Percentiles rank a stretch among this genome's conserved stretches.
Evolutionary conservation across 768 basidiomycete genomes (phyloP).

Genomic region (Mycena indigotica): DNA sequence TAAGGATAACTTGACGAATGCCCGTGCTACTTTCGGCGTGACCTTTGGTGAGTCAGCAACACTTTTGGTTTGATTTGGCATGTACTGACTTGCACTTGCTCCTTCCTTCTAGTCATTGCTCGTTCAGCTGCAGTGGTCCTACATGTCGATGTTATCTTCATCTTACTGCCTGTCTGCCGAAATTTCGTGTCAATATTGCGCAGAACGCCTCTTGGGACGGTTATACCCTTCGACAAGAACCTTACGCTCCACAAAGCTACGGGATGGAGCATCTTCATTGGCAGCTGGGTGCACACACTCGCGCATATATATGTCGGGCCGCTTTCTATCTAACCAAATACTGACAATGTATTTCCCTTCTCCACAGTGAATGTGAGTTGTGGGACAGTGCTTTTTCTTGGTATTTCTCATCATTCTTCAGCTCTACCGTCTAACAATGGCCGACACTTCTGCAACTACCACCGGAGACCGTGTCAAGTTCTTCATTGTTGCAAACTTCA

Average conservation of each 20-base stretch:
- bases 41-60: slow-evolving; percentile 58
- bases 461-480: slow-evolving; percentile 58
- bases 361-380: no score
- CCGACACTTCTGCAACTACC: slow-evolving; percentile 54
- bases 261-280: slow-evolving; percentile 87
- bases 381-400: no score
- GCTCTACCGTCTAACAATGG: slow-evolving; percentile 66
- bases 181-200: slow-evolving; percentile 92
- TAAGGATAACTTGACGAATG: slow-evolving; percentile 59
- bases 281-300: slow-evolving; percentile 73
- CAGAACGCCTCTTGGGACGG: slow-evolving; percentile 78
- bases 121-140: slow-evolving; percentile 87
- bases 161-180: slow-evolving; percentile 92
- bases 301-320: no score
- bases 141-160: slow-evolving; percentile 90
- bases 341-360: no score
- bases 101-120: slow-evolving; percentile 64
- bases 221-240: slow-evolving; percentile 94
- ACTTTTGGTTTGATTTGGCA: background rate
- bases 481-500: slow-evolving; percentile 79
- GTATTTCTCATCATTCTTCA: no score
- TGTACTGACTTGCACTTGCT: background rate
- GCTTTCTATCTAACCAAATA: no score
- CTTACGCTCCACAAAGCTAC: slow-evolving; percentile 90
- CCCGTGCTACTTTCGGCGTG: slow-evolving; percentile 57